Base-by-base conservation (phyloP, 23 red algal genomes). In the Gracilaria domingensis region DNA sequence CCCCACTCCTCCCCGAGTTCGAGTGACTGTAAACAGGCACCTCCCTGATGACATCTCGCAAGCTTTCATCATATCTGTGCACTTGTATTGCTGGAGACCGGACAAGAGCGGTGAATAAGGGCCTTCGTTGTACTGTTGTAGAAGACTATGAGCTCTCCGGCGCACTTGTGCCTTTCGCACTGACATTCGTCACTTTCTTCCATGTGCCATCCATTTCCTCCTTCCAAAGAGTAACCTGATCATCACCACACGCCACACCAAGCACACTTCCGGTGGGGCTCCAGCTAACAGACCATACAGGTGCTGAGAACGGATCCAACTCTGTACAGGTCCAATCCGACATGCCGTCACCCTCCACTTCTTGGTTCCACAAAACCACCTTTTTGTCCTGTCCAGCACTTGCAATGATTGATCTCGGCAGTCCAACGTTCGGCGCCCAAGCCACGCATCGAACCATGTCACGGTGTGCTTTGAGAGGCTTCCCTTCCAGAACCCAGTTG, bases 271-370 rank as follows among this genome's bases (percentile, higher is more conserved):
- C 97, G 8, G 95, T 92, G 21, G 92, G 84, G 38, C 88, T 95
- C 97, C 97, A 99, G 72, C 94, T 96, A 18, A 99, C 86, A 44
- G 88, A 89, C 97, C 97, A 99, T 17, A 95, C 94, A 36, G 97
- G 90, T 18, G 79, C 90, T 23, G 73, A 76, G 69, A 99, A 96
- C 24, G 48, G 69, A 8, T 91, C 88, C 45, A 99, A 53, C 79
- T 99, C 97, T 28, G 81, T 82, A 30, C 47, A 75, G 12, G 42
- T 81, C 97, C 97, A 99, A 28, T 83, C 83, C 72, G 59, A 74
- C 55, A 66, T 88, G 42, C 79, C 86, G 23, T 86, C 65, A 0
- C 75, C 79, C 35, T 91, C 79, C 45, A 78, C 53, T 48, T 95
- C 96, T 25, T 88, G 97, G 44, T 37, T 93, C 97, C 97, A 99